Evolutionary conservation across 2,329 filamentous ascomycete genomes (phyloP), one percentile per base, ranked within the genome.

Genomic region (Neoarthrinium moseri): DNA sequence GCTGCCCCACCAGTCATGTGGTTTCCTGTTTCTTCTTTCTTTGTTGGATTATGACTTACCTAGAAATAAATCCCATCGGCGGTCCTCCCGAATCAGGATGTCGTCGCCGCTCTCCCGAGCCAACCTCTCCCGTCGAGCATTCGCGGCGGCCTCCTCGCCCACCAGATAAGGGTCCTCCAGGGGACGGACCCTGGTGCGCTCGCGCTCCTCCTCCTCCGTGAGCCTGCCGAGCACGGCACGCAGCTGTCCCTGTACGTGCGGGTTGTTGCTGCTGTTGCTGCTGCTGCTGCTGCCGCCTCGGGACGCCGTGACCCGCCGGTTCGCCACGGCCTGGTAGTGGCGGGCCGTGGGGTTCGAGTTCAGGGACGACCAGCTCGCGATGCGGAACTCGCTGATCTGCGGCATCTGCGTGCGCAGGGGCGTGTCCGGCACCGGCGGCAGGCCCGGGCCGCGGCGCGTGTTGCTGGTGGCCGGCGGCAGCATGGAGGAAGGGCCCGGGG

Each of bases 141-240:
- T 64, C 8, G 72, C 69, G 2, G 84, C 84, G 4, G 83, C 84
- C 41, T 74, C 74, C 64, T 86, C 83, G 26, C 84, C 84, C 2
- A 87, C 84, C 8, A 87, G 68, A 46, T 83, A 75, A 1, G 83
- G 84, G 53, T 87, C 84, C 63, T 88, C 84, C 15, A 84, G 70
- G 3, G 81, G 82, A 6, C 75, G 70, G 30, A 70, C 34, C 27
- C 64, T 63, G 18, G 52, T 53, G 2, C 47, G 33, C 32, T 44
- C 41, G 41, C 39, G 32, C 30, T 49, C 46, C 13, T 49, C 51
- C 15, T 43, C 43, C 23, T 47, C 27, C 10, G 54, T 48, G 23
- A 60, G 48, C 35, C 58, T 54, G 27, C 51, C 54, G 23, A 63
- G 30, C 7, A 56, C 59, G 11, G 54, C 47, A 29, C 61, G 53